phyloP scores from a whole-genome alignment of 495 filamentous ascomycete species.

The Penicillium salamii region DNA sequence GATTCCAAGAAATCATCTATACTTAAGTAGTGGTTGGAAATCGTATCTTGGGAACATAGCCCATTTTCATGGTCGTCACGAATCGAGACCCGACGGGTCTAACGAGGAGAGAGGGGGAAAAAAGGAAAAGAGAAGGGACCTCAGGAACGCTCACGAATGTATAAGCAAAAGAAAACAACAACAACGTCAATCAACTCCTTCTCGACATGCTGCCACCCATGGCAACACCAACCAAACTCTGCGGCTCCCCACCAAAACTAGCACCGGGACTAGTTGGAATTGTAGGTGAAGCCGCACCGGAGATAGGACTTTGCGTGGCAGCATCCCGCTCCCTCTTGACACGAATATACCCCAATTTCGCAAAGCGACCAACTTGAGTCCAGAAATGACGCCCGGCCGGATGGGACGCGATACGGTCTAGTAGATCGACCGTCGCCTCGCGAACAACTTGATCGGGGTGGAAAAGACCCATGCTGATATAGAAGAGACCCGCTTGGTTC shows the following conservation, averaged over 20 bases:
- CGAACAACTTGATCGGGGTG: conserved; percentile 81
- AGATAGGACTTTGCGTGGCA: conserved; percentile 25
- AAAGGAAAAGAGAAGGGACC: background rate
- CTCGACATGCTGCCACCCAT: conserved; percentile 26
- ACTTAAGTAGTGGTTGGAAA: background rate
- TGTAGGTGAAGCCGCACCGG: conserved; percentile 11
- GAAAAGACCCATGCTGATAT: conserved; percentile 88
- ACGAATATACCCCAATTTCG: conserved; percentile 74
- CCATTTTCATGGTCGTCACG: conserved; percentile 1
- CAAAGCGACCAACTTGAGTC: conserved; percentile 78
- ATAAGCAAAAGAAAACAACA: background rate
- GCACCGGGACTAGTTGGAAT: conserved; percentile 10
- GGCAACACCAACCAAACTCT: conserved; percentile 41
- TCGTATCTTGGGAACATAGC: background rate
- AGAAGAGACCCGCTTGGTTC: conserved; percentile 86
- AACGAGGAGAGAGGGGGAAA: background rate
- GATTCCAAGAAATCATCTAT: background rate
- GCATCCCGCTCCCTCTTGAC: conserved; percentile 63
- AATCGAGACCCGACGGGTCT: background rate
- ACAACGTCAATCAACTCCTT: conserved; percentile 14
- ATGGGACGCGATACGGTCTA: conserved; percentile 81
- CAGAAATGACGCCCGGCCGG: conserved; percentile 94
- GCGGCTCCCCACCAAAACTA: conserved; percentile 32
- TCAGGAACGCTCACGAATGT: conserved; percentile 8
- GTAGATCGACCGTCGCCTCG: conserved; percentile 69